Conservation (phyloP, 75 land plant species). For the Chamaecyparis obtusa region DNA sequence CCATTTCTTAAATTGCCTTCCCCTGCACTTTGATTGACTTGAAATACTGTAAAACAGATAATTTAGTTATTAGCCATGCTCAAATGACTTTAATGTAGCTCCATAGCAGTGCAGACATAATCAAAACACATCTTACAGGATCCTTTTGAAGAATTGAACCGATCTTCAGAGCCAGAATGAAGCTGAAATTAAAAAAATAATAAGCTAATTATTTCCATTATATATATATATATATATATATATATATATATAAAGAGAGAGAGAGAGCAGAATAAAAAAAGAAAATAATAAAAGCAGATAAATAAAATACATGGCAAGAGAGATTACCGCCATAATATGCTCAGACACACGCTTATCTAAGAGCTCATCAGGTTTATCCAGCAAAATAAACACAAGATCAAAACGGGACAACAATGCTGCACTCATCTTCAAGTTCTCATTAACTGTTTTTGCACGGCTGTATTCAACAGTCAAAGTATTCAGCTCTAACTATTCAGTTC, state of each 20-base stretch:
- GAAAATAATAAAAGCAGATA: neutral
- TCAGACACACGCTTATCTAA: constrained; percentile 84
- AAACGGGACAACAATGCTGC: constrained; percentile 90
- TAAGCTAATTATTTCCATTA: neutral
- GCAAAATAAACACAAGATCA: constrained; percentile 88
- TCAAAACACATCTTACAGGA: constrained; percentile 24
- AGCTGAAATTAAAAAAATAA: constrained; percentile 48
- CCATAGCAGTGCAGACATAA: neutral
- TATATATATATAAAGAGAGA: too few species aligned
- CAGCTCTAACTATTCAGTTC: neutral
- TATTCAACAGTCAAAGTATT: constrained; percentile 11
- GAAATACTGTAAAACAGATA: constrained; percentile 17
- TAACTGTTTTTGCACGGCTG: constrained; percentile 99
- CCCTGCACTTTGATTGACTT: constrained; percentile 22
- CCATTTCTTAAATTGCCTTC: constrained; percentile 25
- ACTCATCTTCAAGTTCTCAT: constrained; percentile 97
- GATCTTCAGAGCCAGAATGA: constrained; percentile 67
- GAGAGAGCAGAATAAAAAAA: too few species aligned
- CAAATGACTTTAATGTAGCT: neutral
- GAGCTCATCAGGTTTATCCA: constrained; percentile 86
- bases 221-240: neutral
- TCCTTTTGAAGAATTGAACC: constrained; percentile 51
- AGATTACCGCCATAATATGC: constrained; percentile 91
- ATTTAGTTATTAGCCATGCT: neutral
- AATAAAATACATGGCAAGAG: neutral